Base-by-base conservation (phyloP, 257 asterid species). In the Linderniella brevidens region DNA sequence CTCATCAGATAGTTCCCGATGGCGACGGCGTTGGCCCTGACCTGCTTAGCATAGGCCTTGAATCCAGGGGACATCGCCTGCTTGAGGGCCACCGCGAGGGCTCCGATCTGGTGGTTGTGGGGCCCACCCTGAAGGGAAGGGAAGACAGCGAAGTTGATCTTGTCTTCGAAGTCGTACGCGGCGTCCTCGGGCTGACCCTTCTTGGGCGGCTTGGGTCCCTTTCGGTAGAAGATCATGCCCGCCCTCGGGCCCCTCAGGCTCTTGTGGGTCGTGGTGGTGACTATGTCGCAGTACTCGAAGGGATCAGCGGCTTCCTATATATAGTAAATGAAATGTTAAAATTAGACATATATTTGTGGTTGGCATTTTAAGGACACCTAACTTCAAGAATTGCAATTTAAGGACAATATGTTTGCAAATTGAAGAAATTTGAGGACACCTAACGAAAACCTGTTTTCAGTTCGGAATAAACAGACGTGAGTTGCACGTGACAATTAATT, bases 81-180 rank as follows among this genome's bases (percentile, higher is more conserved):
- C 64, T 87, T 82, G 64, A 87, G 68, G 49, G 95, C 97, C 48
- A 87, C 97, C 55, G 95, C 97, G 59, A 87, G 77, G 62, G 97
- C 97, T 61, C 93, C 97, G 10, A 87, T 87, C 58, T 87, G 97
- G 73, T 87, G 97, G 64, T 87, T 87, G 82, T 87, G 97, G 12
- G 95, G 95, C 46, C 97, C 95, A 11, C 97, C 97, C 76, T 87
- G 97, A 43, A 87, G 90, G 18, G 97, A 68, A 7, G 96, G 96
- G 78, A 86, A 86, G 56, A 82, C 96, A 0, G 96, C 86, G 64
- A 87, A 87, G 67, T 87, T 87, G 63, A 87, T 57, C 73, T 80
- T 80, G 83, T 87, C 95, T 72, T 87, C 97, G 20, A 87, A 87
- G 41, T 83, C 95, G 47, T 87, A 87, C 7, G 72, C 86, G 0